Conservation (phyloP, 352 stramenopile genomes). For the Phytophthora multivora region DNA sequence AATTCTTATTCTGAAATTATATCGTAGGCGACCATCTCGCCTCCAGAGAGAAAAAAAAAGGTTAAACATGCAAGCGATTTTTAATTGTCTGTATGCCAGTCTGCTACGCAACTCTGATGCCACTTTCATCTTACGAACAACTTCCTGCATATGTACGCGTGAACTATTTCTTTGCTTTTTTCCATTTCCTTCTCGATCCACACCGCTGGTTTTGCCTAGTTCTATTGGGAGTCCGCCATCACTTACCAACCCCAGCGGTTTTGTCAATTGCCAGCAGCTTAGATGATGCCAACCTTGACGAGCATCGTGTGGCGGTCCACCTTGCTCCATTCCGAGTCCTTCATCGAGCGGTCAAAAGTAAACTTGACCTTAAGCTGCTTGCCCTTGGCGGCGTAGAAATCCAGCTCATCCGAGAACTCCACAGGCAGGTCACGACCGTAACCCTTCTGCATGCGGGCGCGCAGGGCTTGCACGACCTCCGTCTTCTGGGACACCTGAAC, state of each 20-base stretch:
- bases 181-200: neutral
- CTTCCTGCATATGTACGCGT: constrained; percentile 28
- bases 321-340: constrained; percentile 67
- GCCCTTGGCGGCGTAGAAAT: constrained; percentile 75
- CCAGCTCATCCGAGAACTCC: constrained; percentile 68
- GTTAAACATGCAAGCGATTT: constrained; percentile 17
- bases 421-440: constrained; percentile 65
- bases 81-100: constrained; percentile 24
- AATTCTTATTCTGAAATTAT: too few species aligned
- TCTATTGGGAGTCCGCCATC: constrained; percentile 15
- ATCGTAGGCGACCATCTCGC: too few species aligned
- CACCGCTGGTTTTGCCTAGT: neutral
- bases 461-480: constrained; percentile 76
- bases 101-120: constrained; percentile 10
- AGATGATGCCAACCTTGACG: constrained; percentile 75
- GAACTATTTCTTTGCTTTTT: constrained; percentile 25
- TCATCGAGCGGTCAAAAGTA: constrained; percentile 62
- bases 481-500: constrained; percentile 79
- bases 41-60: too few species aligned
- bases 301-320: constrained; percentile 76
- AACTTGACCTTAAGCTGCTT: constrained; percentile 76
- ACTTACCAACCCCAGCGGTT: constrained; percentile 5
- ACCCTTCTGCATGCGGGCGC: constrained; percentile 62
- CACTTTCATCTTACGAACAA: constrained; percentile 9
- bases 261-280: constrained; percentile 23